A percentile compares a stretch with the other conserved stretches of the same genome.
These are phyloP conservation scores for Xylariaceae sp. DNA, from an alignment of 2,329 filamentous ascomycete species.

Conservation along the genomic window DNA sequence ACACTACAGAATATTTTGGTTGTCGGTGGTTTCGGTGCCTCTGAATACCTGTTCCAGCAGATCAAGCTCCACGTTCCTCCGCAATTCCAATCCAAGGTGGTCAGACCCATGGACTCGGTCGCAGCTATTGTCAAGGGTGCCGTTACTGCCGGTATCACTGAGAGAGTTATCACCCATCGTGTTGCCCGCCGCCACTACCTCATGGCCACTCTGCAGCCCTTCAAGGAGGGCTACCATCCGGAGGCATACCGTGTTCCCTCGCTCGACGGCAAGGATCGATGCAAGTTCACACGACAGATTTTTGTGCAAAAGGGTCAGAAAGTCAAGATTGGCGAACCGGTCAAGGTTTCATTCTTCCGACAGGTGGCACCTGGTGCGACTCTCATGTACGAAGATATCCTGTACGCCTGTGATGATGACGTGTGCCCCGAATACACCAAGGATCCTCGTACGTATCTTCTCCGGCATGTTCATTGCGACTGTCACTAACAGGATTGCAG, in stretches of 20 bases:
- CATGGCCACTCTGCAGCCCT: constrained; percentile 97
- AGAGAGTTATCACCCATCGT: constrained; percentile 93
- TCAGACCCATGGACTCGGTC: constrained; percentile 97
- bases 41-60: constrained; percentile 98
- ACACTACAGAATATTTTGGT: constrained; percentile 93
- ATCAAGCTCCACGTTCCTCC: constrained; percentile 98
- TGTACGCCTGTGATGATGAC: constrained; percentile 97
- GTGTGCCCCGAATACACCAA: constrained; percentile 98
- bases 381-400: constrained; percentile 98
- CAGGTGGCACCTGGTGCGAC: constrained; percentile 96
- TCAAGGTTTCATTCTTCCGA: constrained; percentile 98
- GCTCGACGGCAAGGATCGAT: constrained; percentile 93
- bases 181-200: constrained; percentile 97
- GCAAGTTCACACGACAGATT: constrained; percentile 97
- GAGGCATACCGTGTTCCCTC: constrained; percentile 97
- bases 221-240: constrained; percentile 98
- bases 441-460: constrained; percentile 80
- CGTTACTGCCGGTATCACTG: constrained; percentile 95
- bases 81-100: constrained; percentile 97
- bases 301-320: constrained; percentile 98
- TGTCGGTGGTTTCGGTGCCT: constrained; percentile 96
- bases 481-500: constrained; percentile 47
- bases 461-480: neutral
- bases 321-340: constrained; percentile 98
- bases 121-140: constrained; percentile 98